phyloP scores from a whole-genome alignment of 1,284 basidiomycete species.

The Marasmius oreades region DNA sequence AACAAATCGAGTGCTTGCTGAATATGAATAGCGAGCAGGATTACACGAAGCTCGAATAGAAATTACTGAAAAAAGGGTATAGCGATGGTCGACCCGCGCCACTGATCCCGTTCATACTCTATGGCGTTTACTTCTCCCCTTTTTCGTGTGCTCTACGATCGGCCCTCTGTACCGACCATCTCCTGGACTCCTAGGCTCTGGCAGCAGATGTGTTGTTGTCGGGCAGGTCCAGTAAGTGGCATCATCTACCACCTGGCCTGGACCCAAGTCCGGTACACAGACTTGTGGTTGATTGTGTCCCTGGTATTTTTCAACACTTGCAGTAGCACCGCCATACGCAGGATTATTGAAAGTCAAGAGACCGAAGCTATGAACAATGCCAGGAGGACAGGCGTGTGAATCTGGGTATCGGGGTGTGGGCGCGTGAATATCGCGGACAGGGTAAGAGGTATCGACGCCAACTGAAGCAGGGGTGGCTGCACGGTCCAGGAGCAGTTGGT shows the following conservation, averaged over 20 bases:
- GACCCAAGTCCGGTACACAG: background rate
- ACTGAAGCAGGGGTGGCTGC: background rate
- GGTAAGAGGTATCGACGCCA: background rate
- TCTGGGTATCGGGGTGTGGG: background rate
- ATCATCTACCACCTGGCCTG: background rate
- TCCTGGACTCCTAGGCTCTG: constrained; percentile 7
- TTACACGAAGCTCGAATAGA: no score
- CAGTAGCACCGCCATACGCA: background rate
- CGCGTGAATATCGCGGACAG: background rate
- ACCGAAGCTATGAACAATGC: background rate
- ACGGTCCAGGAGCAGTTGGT: background rate
- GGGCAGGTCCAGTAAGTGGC: background rate
- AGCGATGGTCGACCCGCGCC: no score
- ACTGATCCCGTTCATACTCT: background rate
- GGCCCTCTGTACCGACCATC: constrained; percentile 10
- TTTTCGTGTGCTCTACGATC: background rate
- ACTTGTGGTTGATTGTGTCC: background rate
- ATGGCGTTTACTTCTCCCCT: background rate
- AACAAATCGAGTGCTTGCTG: no score
- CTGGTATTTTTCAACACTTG: background rate
- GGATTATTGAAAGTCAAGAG: background rate
- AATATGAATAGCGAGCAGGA: no score
- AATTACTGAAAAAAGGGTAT: no score
- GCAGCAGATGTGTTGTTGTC: background rate
- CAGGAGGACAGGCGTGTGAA: background rate